Percentiles rank a stretch among this genome's conserved stretches.
phyloP scores from a whole-genome alignment of 768 basidiomycete species.

The Pleurotus ostreatus region DNA sequence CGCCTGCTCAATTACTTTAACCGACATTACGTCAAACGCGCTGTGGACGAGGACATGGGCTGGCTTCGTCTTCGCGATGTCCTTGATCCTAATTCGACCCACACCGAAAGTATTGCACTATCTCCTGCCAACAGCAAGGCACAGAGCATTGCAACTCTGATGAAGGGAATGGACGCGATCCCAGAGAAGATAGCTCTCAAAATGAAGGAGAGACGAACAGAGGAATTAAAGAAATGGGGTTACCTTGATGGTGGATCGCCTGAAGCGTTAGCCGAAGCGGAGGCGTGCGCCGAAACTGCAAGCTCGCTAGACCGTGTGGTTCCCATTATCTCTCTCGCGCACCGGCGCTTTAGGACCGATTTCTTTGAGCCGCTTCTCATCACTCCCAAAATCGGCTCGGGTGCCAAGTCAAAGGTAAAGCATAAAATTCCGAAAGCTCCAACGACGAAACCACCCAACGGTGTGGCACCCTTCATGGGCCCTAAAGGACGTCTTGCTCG shows the following conservation, averaged over 20 bases:
- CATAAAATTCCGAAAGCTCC: constrained; percentile 38
- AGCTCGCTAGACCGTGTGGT: constrained; percentile 66
- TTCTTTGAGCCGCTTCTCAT: constrained; percentile 66
- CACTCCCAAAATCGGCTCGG: constrained; percentile 47
- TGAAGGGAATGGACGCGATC: constrained; percentile 37
- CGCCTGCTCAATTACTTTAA: constrained; percentile 78
- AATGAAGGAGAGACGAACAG: constrained; percentile 52
- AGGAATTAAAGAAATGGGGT: constrained; percentile 73
- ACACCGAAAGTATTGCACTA: constrained; percentile 2
- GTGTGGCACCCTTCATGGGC: constrained; percentile 32
- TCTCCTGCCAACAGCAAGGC: constrained; percentile 50
- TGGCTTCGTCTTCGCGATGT: constrained; percentile 71
- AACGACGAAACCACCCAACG: constrained; percentile 17
- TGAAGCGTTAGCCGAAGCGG: constrained; percentile 50
- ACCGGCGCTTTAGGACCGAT: constrained; percentile 69
- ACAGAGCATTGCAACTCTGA: constrained; percentile 10
- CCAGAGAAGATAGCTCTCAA: constrained; percentile 56
- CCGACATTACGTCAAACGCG: constrained; percentile 73
- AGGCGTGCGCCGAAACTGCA: constrained; percentile 72
- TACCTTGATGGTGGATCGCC: constrained; percentile 47
- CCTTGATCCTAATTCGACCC: constrained; percentile 29
- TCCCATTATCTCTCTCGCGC: constrained; percentile 58
- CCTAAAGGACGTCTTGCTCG: constrained; percentile 69
- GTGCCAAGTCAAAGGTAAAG: constrained; percentile 39
- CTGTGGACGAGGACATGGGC: constrained; percentile 73